Evolutionary conservation across 306 rosid species (phyloP).

Genomic region (Sindora glabra): DNA sequence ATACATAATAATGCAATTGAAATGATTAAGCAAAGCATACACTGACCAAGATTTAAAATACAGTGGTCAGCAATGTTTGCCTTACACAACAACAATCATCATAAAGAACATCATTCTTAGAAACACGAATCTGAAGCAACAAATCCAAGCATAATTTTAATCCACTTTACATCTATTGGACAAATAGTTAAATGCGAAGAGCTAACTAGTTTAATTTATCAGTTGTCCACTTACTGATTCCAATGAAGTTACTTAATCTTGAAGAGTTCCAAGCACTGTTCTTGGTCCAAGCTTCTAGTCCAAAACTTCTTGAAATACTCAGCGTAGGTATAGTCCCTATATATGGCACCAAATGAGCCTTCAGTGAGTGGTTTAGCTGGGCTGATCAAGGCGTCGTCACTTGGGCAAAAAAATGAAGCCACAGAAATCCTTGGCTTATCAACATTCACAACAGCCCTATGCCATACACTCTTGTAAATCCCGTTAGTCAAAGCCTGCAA

Average conservation of each 20-base stretch:
- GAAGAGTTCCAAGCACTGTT: constrained; percentile 75
- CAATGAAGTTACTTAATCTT: constrained; percentile 32
- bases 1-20: too few species aligned
- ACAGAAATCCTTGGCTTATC: constrained; percentile 77
- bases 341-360: constrained; percentile 36
- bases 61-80: neutral
- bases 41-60: too few species aligned
- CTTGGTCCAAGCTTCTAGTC: constrained; percentile 65
- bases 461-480: constrained; percentile 86
- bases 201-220: too few species aligned
- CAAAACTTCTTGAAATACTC: constrained; percentile 79
- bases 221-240: too few species aligned
- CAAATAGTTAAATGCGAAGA: neutral
- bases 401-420: constrained; percentile 81
- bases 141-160: neutral
- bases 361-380: constrained; percentile 52
- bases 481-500: constrained; percentile 90
- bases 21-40: too few species aligned
- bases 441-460: constrained; percentile 64
- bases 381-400: constrained; percentile 47
- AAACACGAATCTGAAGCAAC: neutral
- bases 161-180: neutral
- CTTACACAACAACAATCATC: too few species aligned
- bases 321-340: constrained; percentile 56
- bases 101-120: neutral